phyloP scores from a whole-genome alignment of 148 eudicot genomes.

The Rhododendron ovatum region DNA sequence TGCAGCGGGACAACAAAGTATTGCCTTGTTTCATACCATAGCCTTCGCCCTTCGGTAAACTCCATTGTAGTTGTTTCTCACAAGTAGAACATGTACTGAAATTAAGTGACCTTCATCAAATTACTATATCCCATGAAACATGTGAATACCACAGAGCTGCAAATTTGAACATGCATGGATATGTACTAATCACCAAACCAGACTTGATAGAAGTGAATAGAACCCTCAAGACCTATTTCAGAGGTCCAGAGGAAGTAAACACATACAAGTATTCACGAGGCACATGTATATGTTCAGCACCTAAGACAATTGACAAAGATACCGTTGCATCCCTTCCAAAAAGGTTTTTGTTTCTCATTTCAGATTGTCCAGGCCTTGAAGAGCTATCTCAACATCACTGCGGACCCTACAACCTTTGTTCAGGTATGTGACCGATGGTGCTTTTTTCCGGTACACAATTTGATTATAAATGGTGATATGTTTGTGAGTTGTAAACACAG shows the following conservation, averaged over 20 bases:
- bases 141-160: background rate
- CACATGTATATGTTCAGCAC: background rate
- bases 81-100: background rate
- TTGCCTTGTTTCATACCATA: background rate
- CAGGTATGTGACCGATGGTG: constrained; percentile 36
- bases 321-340: background rate
- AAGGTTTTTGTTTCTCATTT: constrained; percentile 5
- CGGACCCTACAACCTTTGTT: constrained; percentile 61
- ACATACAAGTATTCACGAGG: background rate
- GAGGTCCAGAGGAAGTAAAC: background rate
- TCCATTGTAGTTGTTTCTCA: background rate
- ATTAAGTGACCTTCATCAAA: background rate
- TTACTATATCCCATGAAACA: background rate
- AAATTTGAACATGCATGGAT: background rate
- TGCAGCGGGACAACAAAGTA: background rate
- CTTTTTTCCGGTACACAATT: background rate
- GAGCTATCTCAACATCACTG: constrained; percentile 35
- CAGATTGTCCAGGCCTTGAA: constrained; percentile 53
- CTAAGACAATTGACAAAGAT: background rate
- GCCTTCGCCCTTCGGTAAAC: background rate
- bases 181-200: background rate
- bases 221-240: background rate
- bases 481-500: background rate
- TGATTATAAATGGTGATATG: background rate
- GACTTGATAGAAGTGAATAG: background rate